These are phyloP conservation scores for Eucalyptus erythrocorys DNA, from an alignment of 345 rosid genomes.

Conservation along the genomic window DNA sequence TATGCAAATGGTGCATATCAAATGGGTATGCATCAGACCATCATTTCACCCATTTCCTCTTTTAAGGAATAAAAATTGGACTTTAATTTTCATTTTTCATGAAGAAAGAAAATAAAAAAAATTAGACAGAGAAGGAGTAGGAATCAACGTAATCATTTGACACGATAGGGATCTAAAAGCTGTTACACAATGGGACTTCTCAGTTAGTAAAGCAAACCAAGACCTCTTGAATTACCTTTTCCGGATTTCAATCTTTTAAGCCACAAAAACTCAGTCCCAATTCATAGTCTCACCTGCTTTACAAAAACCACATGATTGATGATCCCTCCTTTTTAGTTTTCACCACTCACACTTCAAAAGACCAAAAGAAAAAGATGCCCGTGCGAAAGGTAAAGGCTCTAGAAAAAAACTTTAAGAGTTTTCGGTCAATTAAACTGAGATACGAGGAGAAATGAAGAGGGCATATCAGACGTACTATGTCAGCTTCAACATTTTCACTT, in stretches of 20 bases:
- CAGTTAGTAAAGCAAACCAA: not conserved
- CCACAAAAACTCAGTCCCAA: not conserved
- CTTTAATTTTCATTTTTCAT: not conserved
- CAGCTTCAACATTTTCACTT: slow-evolving; percentile 56
- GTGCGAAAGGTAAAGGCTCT: not conserved
- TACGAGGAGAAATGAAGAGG: not conserved
- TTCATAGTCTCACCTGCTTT: not conserved
- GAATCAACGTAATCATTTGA: not conserved
- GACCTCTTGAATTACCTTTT: not conserved
- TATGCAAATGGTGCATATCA: not conserved
- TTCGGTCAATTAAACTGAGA: not conserved
- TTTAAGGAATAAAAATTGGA: not conserved
- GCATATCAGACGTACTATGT: slow-evolving; percentile 38
- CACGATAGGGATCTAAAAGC: not conserved
- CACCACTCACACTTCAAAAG: not conserved
- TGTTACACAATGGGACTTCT: not conserved
- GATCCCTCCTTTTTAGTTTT: not conserved
- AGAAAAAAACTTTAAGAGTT: not conserved
- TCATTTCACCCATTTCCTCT: not conserved
- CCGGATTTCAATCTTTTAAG: not conserved
- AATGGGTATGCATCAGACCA: not conserved
- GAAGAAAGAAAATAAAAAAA: not conserved
- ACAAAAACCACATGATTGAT: not conserved
- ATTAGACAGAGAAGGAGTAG: not conserved
- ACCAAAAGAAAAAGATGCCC: not conserved